A percentile compares a stretch with the other conserved stretches of the same genome.
These are phyloP conservation scores for Hirschioporus abietinus DNA, from an alignment of 768 basidiomycete genomes.

Conservation along the genomic window DNA sequence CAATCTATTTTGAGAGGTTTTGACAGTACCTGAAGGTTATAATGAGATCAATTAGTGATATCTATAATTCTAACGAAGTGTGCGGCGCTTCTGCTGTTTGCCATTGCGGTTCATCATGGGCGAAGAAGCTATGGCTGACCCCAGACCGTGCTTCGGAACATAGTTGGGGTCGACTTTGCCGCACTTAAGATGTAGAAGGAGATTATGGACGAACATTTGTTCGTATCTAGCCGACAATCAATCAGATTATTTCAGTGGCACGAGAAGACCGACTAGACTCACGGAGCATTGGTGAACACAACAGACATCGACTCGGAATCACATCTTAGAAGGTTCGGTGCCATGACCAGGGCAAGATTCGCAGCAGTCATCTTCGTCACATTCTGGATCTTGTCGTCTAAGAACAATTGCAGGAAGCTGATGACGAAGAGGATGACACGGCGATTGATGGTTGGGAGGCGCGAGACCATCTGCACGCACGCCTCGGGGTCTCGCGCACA, in stretches of 20 bases:
- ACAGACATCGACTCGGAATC: conserved; percentile 83
- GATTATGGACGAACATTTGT: conserved; percentile 81
- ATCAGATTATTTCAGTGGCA: conserved; percentile 12
- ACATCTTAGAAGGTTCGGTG: conserved; percentile 84
- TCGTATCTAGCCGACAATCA: conserved; percentile 54
- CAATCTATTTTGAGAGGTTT: neutral
- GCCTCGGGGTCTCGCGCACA: conserved; percentile 59
- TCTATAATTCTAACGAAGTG: neutral
- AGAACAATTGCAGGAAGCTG: conserved; percentile 87
- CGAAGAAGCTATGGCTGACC: conserved; percentile 48
- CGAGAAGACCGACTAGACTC: conserved; percentile 26
- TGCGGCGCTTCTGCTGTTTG: neutral
- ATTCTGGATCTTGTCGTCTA: conserved; percentile 67
- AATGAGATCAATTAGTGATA: neutral
- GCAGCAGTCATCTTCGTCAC: conserved; percentile 87
- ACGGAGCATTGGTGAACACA: conserved; percentile 91
- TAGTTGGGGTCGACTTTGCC: conserved; percentile 72
- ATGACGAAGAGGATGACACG: conserved; percentile 84
- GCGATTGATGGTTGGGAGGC: conserved; percentile 80
- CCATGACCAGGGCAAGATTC: conserved; percentile 87
- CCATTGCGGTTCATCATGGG: neutral
- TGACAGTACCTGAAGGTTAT: neutral
- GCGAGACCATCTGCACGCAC: conserved; percentile 68
- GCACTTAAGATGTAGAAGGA: conserved; percentile 76
- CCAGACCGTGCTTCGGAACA: conserved; percentile 72